phyloP scores from a whole-genome alignment of 179 eudicot genomes.

The Vitellaria paradoxa region DNA sequence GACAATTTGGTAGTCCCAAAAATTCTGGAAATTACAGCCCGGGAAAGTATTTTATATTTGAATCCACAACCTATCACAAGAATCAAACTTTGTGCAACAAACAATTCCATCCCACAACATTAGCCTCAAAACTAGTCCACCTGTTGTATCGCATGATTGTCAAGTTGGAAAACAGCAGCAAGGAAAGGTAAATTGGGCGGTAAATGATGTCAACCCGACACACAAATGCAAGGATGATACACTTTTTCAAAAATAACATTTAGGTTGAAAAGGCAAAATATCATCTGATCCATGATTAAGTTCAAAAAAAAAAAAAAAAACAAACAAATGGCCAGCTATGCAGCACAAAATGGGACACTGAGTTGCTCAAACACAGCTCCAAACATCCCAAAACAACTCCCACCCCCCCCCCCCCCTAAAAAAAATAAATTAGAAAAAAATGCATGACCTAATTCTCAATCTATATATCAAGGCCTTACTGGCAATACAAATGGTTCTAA shows the following conservation, averaged over 20 bases:
- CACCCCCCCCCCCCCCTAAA: too few species aligned
- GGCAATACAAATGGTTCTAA: not conserved
- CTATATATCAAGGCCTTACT: too few species aligned
- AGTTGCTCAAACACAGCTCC: not conserved
- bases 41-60: not conserved
- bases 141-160: not conserved
- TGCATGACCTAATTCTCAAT: not conserved
- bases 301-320: not conserved
- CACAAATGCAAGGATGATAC: not conserved
- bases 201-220: not conserved
- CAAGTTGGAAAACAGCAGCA: not conserved
- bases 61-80: not conserved
- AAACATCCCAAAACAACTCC: too few species aligned
- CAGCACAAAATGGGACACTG: not conserved
- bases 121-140: not conserved
- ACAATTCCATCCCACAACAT: not conserved
- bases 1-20: not conserved
- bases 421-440: not conserved
- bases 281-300: constrained; percentile 9
- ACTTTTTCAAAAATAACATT: not conserved
- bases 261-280: not conserved
- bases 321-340: not conserved
- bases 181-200: not conserved
- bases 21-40: not conserved
- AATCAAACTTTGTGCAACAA: not conserved